Base-by-base conservation (phyloP, 2,329 filamentous ascomycete genomes). In the Aspergillus sp. region DNA sequence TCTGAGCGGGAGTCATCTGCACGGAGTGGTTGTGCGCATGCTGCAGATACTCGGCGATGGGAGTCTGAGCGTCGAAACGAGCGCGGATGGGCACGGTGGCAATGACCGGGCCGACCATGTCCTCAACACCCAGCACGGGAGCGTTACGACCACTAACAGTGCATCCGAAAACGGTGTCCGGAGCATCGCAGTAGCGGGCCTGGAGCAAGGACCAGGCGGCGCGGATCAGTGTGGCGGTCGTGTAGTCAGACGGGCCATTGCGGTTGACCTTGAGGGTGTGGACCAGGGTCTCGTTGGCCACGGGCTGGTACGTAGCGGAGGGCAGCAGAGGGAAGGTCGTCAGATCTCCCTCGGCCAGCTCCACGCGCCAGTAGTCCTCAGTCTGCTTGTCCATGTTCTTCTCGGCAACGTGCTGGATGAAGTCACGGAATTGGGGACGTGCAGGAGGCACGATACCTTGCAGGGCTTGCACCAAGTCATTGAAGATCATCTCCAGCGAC, bases 1-100 rank as follows among this genome's bases (percentile, higher is more conserved):
- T 85, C 72, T 89, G 83, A 65, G 85, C 81, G 0, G 84, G 81
- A 2, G 86, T 85, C 57, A 84, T 80, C 4, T 77, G 73, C 0
- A 84, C 75, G 0, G 80, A 81, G 55, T 82, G 79, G 20, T 81
- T 72, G 45, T 87, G 84, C 3, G 87, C 77, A 2, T 74, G 69
- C 50, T 81, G 77, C 3, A 88, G 73, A 61, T 81, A 87, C 39
- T 84, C 78, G 0, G 71, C 67, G 2, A 74, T 71, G 20, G 72
- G 71, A 51, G 76, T 71, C 55, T 65, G 18, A 5, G 67, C 57
- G 49, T 75, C 59, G 6, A 77, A 55, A 29, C 65, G 65, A 4
- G 75, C 56, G 14, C 75, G 73, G 14, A 80, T 66, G 3, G 78
- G 78, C 4, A 80, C 71, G 0, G 78, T 80, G 1, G 76, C 74